Evolutionary conservation across 1,139 yeast species (phyloP).

Genomic region (Nakaseomyces nivariensis): DNA sequence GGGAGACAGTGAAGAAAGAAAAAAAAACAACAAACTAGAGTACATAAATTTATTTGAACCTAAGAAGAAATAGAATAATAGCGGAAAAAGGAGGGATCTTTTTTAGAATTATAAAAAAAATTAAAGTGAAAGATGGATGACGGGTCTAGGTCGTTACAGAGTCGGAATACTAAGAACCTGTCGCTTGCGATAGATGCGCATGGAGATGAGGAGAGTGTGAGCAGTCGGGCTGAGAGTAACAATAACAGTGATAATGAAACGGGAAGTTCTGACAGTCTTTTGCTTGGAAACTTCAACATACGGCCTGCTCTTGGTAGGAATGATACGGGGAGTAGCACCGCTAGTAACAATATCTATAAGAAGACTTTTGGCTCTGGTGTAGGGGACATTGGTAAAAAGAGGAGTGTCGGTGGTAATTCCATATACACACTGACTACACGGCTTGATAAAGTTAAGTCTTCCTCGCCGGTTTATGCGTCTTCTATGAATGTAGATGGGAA

Average conservation of each 20-base stretch:
- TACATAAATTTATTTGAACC: too few relatives aligned
- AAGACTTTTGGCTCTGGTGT: background rate
- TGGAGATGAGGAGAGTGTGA: background rate
- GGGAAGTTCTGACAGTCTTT: background rate
- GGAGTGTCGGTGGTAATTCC: background rate
- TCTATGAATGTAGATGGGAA: background rate
- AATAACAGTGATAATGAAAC: background rate
- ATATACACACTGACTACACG: background rate
- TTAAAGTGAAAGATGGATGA: background rate
- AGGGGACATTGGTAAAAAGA: background rate
- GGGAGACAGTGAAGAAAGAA: background rate
- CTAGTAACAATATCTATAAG: background rate
- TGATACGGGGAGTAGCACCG: background rate
- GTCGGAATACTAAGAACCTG: constrained; percentile 25
- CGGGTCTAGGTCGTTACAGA: constrained; percentile 17
- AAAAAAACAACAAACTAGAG: background rate
- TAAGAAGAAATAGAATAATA: too few relatives aligned
- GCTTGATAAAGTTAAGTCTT: constrained; percentile 1
- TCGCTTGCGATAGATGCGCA: constrained; percentile 13
- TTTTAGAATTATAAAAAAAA: too few relatives aligned
- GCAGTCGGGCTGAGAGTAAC: background rate
- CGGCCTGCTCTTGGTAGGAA: background rate
- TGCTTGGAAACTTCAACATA: background rate
- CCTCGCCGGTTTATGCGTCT: constrained; percentile 6
- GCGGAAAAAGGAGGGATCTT: too few relatives aligned